Evolutionary conservation across 768 basidiomycete species (phyloP), one percentile per base, ranked within the genome.

Genomic region (Paxillus rubicundulus): DNA sequence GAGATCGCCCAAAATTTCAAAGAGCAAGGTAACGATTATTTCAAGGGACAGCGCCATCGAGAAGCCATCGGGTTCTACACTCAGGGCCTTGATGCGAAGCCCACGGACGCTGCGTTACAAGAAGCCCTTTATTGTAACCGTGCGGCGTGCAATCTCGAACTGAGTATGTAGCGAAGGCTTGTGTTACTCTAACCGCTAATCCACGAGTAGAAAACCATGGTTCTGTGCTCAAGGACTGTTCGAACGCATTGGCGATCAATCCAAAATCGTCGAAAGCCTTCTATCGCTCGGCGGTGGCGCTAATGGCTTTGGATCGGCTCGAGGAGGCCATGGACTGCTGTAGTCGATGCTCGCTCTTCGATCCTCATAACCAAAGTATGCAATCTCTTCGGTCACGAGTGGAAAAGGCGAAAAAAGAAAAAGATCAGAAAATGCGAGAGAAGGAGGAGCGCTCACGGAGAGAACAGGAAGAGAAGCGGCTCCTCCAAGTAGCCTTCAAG

Each of bases 21-120:
- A 69, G 85, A 92, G 48, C 92, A 96, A 66, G 97, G 94, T 5
- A 98, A 98, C 65, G 93, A 95, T 50, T 92, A 96, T 62, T 96
- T 89, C 73, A 86, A 84, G 58, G 87, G 86, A 27, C 92, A 90
- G 64, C 82, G 90, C 39, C 89, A 82, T 68, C 81, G 90, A 34
- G 94, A 98, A 67, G 97, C 97, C 1, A 54, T 86, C 8, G 82
- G 84, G 1, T 97, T 98, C 68, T 99, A 98, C 68, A 84, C 86
- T 0, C 90, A 95, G 67, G 96, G 89, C 1, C 61, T 98, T 21
- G 91, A 94, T 50, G 90, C 88, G 17, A 83, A 89, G 51, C 91
- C 94, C 9, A 80, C 82, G 24, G 84, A 91, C 57, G 50, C 57
- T 8, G 55, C 59, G 13, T 61, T 92, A 9, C 73, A 73, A 41